Evolutionary conservation across 2,329 filamentous ascomycete species (phyloP), one percentile per base, ranked within the genome.

Genomic region (Cladosporium velox): DNA sequence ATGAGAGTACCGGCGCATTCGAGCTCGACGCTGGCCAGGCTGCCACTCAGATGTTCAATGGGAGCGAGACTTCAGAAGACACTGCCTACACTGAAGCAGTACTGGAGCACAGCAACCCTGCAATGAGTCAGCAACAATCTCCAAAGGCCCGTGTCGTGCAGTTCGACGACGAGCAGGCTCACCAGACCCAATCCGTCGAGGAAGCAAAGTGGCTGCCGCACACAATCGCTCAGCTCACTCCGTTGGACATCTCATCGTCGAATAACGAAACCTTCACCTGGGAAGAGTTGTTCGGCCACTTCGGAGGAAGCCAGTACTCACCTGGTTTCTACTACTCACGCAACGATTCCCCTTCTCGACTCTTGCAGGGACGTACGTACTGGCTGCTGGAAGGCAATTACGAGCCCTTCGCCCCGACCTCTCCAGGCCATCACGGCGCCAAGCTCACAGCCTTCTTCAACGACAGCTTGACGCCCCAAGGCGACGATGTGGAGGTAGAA

Each of bases 391-490:
- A 82, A 34, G 65, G 68, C 0, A 59, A 67, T 0, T 67, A 71
- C 41, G 81, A 84, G 62, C 80, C 81, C 1, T 82, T 78, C 69
- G 71, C 81, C 5, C 82, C 81, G 0, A 62, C 67, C 1, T n/a
- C 58, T 0, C 78, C 81, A 2, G 79, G 80, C 60, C 51, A 73
- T 24, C 80, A 83, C 65, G 81, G 82, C 34, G 81, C 81, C 4
- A 83, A 82, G 67, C 71, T 83, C 10, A 80, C 78, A 0, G 76
- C 80, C 0, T 80, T 83, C 74, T 81, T 81, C 77, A 81, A 81
- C 69, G 67, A 72, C 8, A 73, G 75, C 3, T 71, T 73, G 0
- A 71, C 74, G n/a, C 69, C 75, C 7, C 67, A 66, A 1, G 73
- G 70, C 8, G 65, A 68, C 12, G 18, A 67, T 65, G 34, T 72